These are phyloP conservation scores for Phytomonas sp. DNA, from an alignment of 208 protist genomes.

Conservation along the genomic window DNA sequence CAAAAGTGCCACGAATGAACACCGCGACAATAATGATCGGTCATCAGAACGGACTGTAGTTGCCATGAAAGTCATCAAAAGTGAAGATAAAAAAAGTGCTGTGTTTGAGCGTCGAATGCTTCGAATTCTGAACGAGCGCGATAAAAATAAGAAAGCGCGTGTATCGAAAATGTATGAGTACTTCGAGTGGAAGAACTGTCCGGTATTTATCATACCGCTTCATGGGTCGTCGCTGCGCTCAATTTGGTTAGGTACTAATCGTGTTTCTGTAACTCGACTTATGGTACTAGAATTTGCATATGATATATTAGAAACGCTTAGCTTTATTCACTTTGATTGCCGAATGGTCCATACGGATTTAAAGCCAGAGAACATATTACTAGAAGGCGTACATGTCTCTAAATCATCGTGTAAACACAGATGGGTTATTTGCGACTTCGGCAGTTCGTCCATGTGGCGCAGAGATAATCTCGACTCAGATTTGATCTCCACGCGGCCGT, in stretches of 20 bases:
- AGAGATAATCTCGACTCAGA: constrained; percentile 63
- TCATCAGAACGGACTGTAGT: constrained; percentile 13
- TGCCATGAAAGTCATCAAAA: constrained; percentile 79
- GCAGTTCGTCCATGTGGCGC: constrained; percentile 70
- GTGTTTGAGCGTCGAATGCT: constrained; percentile 78
- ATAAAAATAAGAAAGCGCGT: constrained; percentile 18
- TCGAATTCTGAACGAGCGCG: constrained; percentile 37
- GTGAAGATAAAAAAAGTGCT: constrained; percentile 70
- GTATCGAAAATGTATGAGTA: constrained; percentile 66
- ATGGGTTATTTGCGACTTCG: constrained; percentile 86
- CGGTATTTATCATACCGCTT: constrained; percentile 77
- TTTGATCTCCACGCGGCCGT: constrained; percentile 86
- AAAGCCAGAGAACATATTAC: constrained; percentile 96
- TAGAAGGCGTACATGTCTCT: constrained; percentile 44
- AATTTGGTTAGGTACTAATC: constrained; percentile 50
- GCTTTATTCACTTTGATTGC: constrained; percentile 74
- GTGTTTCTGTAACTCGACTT: constrained; percentile 44
- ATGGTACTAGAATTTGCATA: constrained; percentile 48
- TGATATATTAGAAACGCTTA: constrained; percentile 69
- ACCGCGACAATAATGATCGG: constrained; percentile 13
- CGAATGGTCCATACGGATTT: constrained; percentile 94
- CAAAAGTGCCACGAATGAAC: neutral
- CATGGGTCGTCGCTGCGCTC: constrained; percentile 64
- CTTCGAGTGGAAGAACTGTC: constrained; percentile 64
- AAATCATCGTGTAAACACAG: constrained; percentile 36